A percentile compares a stretch with the other conserved stretches of the same genome.
Conservation (phyloP, 352 stramenopile genomes). For the Bremia lactucae region DNA sequence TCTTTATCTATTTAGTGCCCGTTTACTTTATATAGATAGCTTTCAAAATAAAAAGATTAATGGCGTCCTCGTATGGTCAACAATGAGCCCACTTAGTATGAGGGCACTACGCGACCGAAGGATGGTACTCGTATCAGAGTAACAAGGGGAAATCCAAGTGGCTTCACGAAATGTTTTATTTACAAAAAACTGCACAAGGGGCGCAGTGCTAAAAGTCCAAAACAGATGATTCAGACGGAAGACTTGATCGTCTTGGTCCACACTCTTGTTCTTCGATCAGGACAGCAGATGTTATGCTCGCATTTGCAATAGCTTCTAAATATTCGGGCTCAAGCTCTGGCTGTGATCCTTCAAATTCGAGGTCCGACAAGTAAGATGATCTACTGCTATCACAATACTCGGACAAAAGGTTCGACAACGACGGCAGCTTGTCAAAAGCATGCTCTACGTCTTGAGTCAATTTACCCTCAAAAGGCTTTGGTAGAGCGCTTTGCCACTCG, state of each 20-base stretch:
- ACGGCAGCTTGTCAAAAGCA: slow-evolving; percentile 15
- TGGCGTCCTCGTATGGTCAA: no score
- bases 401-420: slow-evolving; percentile 50
- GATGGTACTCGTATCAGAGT: no score
- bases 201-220: no score
- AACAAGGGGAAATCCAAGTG: no score
- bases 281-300: slow-evolving; percentile 6
- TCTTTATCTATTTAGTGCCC: no score
- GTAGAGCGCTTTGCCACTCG: slow-evolving; percentile 16
- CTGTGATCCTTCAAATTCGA: slow-evolving; percentile 16
- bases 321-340: slow-evolving; percentile 30
- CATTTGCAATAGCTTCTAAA: slow-evolving; percentile 18
- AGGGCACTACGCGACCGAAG: no score
- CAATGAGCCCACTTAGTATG: no score
- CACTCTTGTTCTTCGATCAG: slow-evolving; percentile 17
- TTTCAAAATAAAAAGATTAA: no score
- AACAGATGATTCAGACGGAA: slow-evolving; percentile 11
- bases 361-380: slow-evolving; percentile 21
- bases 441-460: slow-evolving; percentile 13
- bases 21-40: no score
- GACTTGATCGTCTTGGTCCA: slow-evolving; percentile 19
- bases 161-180: no score
- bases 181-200: no score
- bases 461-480: slow-evolving; percentile 14
- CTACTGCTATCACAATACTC: slow-evolving; percentile 34